Evolutionary conservation across 2,329 filamentous ascomycete genomes (phyloP).

Genomic region (Fusarium albosuccineum): DNA sequence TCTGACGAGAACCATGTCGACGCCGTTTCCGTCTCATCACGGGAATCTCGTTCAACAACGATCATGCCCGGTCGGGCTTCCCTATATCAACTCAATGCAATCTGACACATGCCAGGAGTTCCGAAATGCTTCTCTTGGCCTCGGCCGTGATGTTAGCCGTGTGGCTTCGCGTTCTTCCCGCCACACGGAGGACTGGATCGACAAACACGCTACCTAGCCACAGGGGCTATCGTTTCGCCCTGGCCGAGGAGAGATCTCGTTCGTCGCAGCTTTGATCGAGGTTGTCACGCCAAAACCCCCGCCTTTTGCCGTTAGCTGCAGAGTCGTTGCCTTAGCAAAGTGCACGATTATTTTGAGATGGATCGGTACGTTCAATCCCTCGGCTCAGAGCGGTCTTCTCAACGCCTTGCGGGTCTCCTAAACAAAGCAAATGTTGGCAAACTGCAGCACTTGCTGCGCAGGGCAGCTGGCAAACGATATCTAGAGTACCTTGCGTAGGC

Average conservation of each 20-base stretch:
- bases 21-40: conserved; percentile 32
- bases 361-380: background rate
- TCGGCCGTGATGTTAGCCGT: conserved; percentile 13
- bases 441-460: conserved; percentile 26
- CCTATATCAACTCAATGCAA: background rate
- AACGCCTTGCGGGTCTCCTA: background rate
- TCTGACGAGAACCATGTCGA: conserved; percentile 26
- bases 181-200: conserved; percentile 20
- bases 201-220: conserved; percentile 18
- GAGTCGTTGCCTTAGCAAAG: conserved; percentile 28
- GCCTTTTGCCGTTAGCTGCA: conserved; percentile 28
- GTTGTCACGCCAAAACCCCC: conserved; percentile 33
- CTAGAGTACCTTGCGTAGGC: conserved; percentile 16
- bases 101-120: conserved; percentile 17
- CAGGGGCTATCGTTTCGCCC: conserved; percentile 27
- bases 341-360: no score
- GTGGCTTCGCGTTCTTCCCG: conserved; percentile 23
- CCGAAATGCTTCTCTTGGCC: background rate
- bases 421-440: conserved; percentile 32
- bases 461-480: conserved; percentile 25
- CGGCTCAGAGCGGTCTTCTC: background rate
- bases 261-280: conserved; percentile 34
- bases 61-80: background rate
- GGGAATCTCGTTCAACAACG: conserved; percentile 8
- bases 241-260: conserved; percentile 37